Evolutionary conservation across 2,329 filamentous ascomycete genomes (phyloP).

Genomic region (Dactylellina drechsleri): DNA sequence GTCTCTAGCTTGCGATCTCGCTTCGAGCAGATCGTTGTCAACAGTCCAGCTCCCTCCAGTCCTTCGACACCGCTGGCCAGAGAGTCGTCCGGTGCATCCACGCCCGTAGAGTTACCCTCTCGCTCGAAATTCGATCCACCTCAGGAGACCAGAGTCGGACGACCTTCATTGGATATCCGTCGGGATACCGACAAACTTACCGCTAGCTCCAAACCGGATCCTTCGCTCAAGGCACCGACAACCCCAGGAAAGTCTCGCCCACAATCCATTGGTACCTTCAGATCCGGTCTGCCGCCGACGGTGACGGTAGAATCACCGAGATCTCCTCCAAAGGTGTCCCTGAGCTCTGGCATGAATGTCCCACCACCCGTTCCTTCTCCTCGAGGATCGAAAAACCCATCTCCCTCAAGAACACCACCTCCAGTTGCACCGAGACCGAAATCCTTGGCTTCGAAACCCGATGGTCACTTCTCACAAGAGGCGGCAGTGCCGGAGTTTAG

Average conservation of each 20-base stretch:
- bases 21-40: slow-evolving; percentile 75
- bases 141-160: slow-evolving; percentile 57
- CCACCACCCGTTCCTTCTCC: slow-evolving; percentile 44
- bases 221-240: slow-evolving; percentile 32
- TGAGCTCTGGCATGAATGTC: slow-evolving; percentile 16
- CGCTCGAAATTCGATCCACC: slow-evolving; percentile 58
- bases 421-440: slow-evolving; percentile 54
- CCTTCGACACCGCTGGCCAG: slow-evolving; percentile 48
- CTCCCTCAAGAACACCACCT: slow-evolving; percentile 54
- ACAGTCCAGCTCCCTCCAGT: slow-evolving; percentile 61
- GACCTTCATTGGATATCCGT: slow-evolving; percentile 53
- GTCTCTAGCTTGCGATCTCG: slow-evolving; percentile 83
- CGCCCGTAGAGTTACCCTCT: slow-evolving; percentile 60
- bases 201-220: slow-evolving; percentile 29
- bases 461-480: slow-evolving; percentile 37
- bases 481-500: slow-evolving; percentile 38
- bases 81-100: slow-evolving; percentile 61
- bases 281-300: slow-evolving; percentile 53
- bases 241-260: slow-evolving; percentile 41
- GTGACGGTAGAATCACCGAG: slow-evolving; percentile 58
- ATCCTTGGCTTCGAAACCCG: slow-evolving; percentile 48
- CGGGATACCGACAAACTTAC: slow-evolving; percentile 55
- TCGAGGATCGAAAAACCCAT: slow-evolving; percentile 44
- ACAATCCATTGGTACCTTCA: slow-evolving; percentile 36
- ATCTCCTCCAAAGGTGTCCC: slow-evolving; percentile 40